Percentiles rank a stretch among this genome's conserved stretches.
Evolutionary conservation across 2,329 filamentous ascomycete species (phyloP).

Genomic region (Cercospora sesami): DNA sequence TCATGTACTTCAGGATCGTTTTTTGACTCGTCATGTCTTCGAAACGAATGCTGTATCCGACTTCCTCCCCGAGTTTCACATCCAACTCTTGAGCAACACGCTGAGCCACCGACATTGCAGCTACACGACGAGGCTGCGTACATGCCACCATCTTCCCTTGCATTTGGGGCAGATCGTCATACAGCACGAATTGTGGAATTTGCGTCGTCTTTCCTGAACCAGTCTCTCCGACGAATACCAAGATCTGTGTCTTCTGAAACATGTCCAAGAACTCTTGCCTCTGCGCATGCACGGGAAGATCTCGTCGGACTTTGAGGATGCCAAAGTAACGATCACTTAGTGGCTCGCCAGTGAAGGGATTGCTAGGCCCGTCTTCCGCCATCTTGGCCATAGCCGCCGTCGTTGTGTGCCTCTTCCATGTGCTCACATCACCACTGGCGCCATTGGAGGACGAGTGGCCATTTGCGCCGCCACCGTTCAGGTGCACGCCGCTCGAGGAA

Average conservation of each 20-base stretch:
- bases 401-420: constrained; percentile 75
- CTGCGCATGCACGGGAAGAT: constrained; percentile 89
- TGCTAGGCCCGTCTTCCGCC: constrained; percentile 77
- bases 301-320: constrained; percentile 79
- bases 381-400: constrained; percentile 71
- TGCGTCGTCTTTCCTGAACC: constrained; percentile 99
- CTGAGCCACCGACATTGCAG: constrained; percentile 97
- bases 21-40: constrained; percentile 88
- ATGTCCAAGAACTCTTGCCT: constrained; percentile 88
- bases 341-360: constrained; percentile 77
- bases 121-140: constrained; percentile 95
- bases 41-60: constrained; percentile 98
- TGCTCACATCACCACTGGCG: constrained; percentile 47
- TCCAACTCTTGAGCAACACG: constrained; percentile 98
- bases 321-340: constrained; percentile 85
- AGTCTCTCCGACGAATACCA: constrained; percentile 98
- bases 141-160: constrained; percentile 90
- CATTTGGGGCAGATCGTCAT: constrained; percentile 87
- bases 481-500: constrained; percentile 36
- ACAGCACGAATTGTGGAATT: constrained; percentile 97
- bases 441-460: constrained; percentile 13
- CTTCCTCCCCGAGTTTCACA: constrained; percentile 86
- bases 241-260: constrained; percentile 91
- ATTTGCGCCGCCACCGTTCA: constrained; percentile 31
- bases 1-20: constrained; percentile 99